Base-by-base conservation (phyloP, 176 grass and related monocot genomes). In the Musa schizocarpa region DNA sequence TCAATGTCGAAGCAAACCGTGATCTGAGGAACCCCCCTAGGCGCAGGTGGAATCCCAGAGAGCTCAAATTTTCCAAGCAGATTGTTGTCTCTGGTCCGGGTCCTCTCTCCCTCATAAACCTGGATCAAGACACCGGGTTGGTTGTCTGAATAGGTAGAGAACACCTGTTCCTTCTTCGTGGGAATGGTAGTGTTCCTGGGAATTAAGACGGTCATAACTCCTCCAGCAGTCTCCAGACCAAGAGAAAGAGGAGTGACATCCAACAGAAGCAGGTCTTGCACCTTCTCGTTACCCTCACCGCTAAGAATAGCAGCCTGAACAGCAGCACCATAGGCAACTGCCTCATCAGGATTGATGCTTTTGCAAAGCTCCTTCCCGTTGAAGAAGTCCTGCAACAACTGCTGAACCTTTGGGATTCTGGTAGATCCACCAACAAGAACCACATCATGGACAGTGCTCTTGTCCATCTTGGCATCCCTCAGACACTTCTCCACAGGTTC, bases 1-100 rank as follows among this genome's bases (percentile, higher is more conserved):
- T 92, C 90, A 0, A 92, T 92, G 73, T 92, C 90, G 1, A 92
- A 92, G 79, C 84, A 87, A 9, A 92, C 84, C 0, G 84, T 92
- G 68, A 89, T 92, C 65, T 92, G 87, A 16, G 87, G 86, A 55
- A 92, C 87, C 19, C 90, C 90, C 65, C 87, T 83, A 2, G 86
- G 86, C 0, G 86, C 86, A 57, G 90, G 84, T 6, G 86, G 86
- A n/a, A 89, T 92, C 21, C 87, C 86, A 6, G 84, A 86, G 52
- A 92, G 90, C 79, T 88, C 86, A 13, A 92, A 92, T 21, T 88
- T 92, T 13, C 86, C 89, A 0, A 92, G 78, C 25, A 92, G 81
- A 59, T 92, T 92, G 81, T 89, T 84, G 66, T 87, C 85, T 1
- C 69, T 77, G 58, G 86, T 88, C 65, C 86, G 81, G 16, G 86